phyloP scores from a whole-genome alignment of 495 filamentous ascomycete genomes.

The Tuber borchii region DNA sequence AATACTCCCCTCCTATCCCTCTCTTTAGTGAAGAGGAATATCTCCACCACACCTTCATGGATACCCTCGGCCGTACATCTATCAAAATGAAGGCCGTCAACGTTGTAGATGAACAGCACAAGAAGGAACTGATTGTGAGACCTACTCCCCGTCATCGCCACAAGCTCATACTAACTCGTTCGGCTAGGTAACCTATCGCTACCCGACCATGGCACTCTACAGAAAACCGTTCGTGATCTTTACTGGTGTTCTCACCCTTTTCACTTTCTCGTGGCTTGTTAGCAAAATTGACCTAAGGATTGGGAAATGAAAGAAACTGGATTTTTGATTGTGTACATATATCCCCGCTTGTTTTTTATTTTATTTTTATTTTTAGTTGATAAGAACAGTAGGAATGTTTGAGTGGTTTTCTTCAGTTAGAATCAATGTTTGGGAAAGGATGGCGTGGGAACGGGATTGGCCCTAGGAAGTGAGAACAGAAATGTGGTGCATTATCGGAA shows the following conservation, averaged over 20 bases:
- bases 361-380: background rate
- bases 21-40: slow-evolving; percentile 51
- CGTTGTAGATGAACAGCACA: slow-evolving; percentile 78
- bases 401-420: background rate
- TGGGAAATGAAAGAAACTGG: slow-evolving; percentile 25
- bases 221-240: slow-evolving; percentile 84
- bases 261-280: slow-evolving; percentile 67
- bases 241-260: slow-evolving; percentile 63
- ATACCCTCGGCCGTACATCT: slow-evolving; percentile 80
- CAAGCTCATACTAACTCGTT: slow-evolving; percentile 8
- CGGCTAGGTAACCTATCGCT: slow-evolving; percentile 67
- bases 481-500: background rate
- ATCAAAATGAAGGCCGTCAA: slow-evolving; percentile 75
- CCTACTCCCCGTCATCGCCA: background rate
- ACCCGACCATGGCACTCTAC: slow-evolving; percentile 64
- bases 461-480: background rate
- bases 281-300: slow-evolving; percentile 71
- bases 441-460: background rate
- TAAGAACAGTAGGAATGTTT: background rate
- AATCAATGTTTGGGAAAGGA: background rate
- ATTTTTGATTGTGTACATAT: background rate
- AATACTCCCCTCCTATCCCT: slow-evolving; percentile 59
- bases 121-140: slow-evolving; percentile 65
- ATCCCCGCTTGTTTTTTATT: background rate
- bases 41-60: slow-evolving; percentile 79